A percentile compares a stretch with the other conserved stretches of the same genome.
Evolutionary conservation across 2,329 filamentous ascomycete genomes (phyloP).

Genomic region (Colletotrichum endophyticum): DNA sequence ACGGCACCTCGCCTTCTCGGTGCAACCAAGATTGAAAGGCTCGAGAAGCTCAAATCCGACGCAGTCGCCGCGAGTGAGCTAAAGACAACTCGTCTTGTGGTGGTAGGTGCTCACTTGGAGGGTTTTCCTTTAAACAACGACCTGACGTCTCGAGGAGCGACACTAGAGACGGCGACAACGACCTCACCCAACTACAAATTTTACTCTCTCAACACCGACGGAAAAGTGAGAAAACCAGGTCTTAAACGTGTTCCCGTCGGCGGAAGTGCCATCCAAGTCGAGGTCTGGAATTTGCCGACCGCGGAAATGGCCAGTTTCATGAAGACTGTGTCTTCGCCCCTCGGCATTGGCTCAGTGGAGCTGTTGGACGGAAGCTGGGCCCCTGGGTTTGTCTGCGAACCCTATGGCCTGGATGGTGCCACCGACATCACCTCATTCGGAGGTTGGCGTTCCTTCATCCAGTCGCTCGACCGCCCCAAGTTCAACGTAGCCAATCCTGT

Average conservation of each 20-base stretch:
- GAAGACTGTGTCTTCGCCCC: conserved; percentile 34
- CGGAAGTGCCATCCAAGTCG: conserved; percentile 35
- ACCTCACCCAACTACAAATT: conserved; percentile 35
- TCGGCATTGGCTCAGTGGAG: conserved; percentile 40
- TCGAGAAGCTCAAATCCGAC: not conserved
- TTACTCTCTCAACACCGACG: conserved; percentile 27
- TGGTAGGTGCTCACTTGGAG: conserved; percentile 38
- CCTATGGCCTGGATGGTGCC: conserved; percentile 31
- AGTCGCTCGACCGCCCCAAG: not conserved
- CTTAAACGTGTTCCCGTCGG: conserved; percentile 28
- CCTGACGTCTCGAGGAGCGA: conserved; percentile 32
- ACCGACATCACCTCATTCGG: conserved; percentile 34
- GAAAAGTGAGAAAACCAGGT: conserved; percentile 32
- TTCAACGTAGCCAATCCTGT: not conserved
- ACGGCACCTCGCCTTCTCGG: conserved; percentile 27
- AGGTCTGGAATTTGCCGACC: conserved; percentile 38
- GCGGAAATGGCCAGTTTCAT: conserved; percentile 34
- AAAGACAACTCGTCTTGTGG: conserved; percentile 25
- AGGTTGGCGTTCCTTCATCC: conserved; percentile 34
- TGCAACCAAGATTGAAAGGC: conserved; percentile 26
- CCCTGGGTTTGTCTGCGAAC: conserved; percentile 41
- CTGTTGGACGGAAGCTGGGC: conserved; percentile 36
- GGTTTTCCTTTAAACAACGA: conserved; percentile 39
- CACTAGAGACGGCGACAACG: conserved; percentile 25
- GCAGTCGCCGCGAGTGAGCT: conserved; percentile 19